Evolutionary conservation across 2,329 filamentous ascomycete genomes (phyloP).

Genomic region (Hymenoscyphus fraxineus): DNA sequence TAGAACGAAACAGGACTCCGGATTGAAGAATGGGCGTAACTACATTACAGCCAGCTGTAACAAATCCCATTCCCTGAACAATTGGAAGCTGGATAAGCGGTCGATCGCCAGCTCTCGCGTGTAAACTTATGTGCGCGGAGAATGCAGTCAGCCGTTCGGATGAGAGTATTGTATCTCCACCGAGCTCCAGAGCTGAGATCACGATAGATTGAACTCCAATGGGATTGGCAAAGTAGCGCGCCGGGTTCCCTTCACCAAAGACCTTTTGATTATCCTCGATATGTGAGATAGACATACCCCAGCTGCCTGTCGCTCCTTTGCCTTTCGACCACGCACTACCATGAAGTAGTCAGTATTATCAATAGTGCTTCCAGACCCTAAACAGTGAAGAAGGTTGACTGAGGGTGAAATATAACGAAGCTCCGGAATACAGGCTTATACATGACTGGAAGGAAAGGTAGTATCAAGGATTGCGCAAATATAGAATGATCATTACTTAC

Average conservation of each 20-base stretch:
- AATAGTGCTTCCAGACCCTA: background rate
- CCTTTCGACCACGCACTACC: conserved; percentile 58
- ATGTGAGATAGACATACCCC: conserved; percentile 75
- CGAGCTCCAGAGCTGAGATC: conserved; percentile 74
- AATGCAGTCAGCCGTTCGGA: conserved; percentile 53
- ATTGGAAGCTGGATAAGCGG: conserved; percentile 73
- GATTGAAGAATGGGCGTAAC: conserved; percentile 70
- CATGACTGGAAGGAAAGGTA: background rate
- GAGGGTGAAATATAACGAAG: background rate
- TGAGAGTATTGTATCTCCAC: conserved; percentile 52
- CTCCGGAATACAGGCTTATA: background rate
- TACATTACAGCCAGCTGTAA: conserved; percentile 73
- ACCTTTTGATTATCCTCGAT: conserved; percentile 64
- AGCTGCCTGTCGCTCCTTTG: conserved; percentile 59
- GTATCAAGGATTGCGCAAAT: background rate
- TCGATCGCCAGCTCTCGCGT: conserved; percentile 46
- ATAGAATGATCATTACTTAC: background rate
- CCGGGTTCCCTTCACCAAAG: conserved; percentile 61
- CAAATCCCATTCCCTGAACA: conserved; percentile 84
- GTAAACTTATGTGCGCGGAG: conserved; percentile 66
- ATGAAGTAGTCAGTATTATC: background rate
- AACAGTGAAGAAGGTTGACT: background rate
- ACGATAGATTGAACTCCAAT: conserved; percentile 77
- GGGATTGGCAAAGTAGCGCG: conserved; percentile 74
- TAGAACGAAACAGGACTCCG: conserved; percentile 66